Evolutionary conservation across 257 asterid genomes (phyloP), one percentile per base, ranked within the genome.

Genomic region (Nicotiana knightiana): DNA sequence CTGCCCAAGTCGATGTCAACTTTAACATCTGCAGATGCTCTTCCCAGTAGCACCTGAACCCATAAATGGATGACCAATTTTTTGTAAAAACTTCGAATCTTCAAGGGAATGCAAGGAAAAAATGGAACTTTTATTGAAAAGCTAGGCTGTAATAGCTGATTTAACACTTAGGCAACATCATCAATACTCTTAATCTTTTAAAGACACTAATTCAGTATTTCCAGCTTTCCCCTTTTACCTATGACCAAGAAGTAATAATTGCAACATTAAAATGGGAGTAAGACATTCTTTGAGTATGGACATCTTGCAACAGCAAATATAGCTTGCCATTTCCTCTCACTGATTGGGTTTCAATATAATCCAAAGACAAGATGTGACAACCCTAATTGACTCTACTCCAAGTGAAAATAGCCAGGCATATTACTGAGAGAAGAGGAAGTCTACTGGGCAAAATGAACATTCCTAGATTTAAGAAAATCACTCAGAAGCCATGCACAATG

Each of bases 1-100:
- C 88, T 87, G 85, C 97, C 92, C 88, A 93, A 86, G 87, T 93
- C 94, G 33, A 95, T 93, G 87, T 95, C 99, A 81, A 95, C 98
- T 86, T 87, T 58, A 17, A 76, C 30, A 39, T 90, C 95, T 64
- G 85, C 91, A 53, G 94, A 91, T 81, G 86, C 84, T 85, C 99
- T 88, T 81, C 99, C 99, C 11, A 95, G 86, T 64, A 89, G 70
- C 87, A 93, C 98, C 99, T 95, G 85, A 51, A 75, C 63, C 79
- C 46, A 75, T 75, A 28, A 75, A 26, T 75, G 16, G 63, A 75
- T 26, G 63, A 48, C 53, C 53, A 61, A 75, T 48, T 46, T 32
- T 75, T 21, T 46, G 79, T 48, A 75, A 9, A 26, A 51, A 39
- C 79, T 75, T 26, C 51, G 46, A 51, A 51, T 26, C 26, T 53